Percentiles rank a stretch among this genome's conserved stretches.
Evolutionary conservation across 1,284 basidiomycete genomes (phyloP).

Genomic region (Sporisorium exsertum): DNA sequence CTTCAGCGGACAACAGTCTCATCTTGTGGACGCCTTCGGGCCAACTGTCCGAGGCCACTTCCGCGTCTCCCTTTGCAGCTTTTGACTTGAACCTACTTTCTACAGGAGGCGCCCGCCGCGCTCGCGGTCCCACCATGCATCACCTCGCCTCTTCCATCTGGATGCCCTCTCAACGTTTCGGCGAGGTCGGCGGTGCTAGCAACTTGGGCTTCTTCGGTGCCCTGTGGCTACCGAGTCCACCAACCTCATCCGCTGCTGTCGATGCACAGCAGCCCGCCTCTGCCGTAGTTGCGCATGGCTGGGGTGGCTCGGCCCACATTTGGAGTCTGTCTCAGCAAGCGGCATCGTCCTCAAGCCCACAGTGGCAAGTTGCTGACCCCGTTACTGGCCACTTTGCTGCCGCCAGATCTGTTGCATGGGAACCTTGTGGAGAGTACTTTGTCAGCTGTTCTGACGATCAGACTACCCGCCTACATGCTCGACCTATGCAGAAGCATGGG

Average conservation of each 20-base stretch:
- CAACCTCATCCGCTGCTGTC: neutral
- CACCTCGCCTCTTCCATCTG: slow-evolving; percentile 58
- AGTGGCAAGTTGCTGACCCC: slow-evolving; percentile 34
- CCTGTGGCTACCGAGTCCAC: slow-evolving; percentile 51
- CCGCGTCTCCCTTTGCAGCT: slow-evolving; percentile 25
- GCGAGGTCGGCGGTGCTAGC: slow-evolving; percentile 65
- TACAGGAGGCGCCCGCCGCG: slow-evolving; percentile 25
- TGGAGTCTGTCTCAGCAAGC: slow-evolving; percentile 33
- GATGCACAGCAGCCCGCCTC: slow-evolving; percentile 11
- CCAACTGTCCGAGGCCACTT: neutral
- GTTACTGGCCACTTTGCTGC: slow-evolving; percentile 62
- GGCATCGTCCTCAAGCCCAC: slow-evolving; percentile 6
- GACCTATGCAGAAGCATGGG: slow-evolving; percentile 22
- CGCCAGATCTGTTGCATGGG: slow-evolving; percentile 60
- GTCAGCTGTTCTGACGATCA: slow-evolving; percentile 61
- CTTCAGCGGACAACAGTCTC: slow-evolving; percentile 64
- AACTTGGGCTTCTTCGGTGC: slow-evolving; percentile 65
- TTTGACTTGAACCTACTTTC: slow-evolving; percentile 73
- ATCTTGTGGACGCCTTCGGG: slow-evolving; percentile 66
- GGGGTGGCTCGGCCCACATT: slow-evolving; percentile 63
- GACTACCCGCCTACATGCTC: slow-evolving; percentile 63
- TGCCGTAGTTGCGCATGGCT: slow-evolving; percentile 61
- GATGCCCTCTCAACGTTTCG: slow-evolving; percentile 65
- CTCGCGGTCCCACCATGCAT: slow-evolving; percentile 59
- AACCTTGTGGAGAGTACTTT: slow-evolving; percentile 61